Percentiles rank a stretch among this genome's conserved stretches.
These are phyloP conservation scores for Salisapilia sapeloensis DNA, from an alignment of 352 stramenopile genomes.

Conservation along the genomic window DNA sequence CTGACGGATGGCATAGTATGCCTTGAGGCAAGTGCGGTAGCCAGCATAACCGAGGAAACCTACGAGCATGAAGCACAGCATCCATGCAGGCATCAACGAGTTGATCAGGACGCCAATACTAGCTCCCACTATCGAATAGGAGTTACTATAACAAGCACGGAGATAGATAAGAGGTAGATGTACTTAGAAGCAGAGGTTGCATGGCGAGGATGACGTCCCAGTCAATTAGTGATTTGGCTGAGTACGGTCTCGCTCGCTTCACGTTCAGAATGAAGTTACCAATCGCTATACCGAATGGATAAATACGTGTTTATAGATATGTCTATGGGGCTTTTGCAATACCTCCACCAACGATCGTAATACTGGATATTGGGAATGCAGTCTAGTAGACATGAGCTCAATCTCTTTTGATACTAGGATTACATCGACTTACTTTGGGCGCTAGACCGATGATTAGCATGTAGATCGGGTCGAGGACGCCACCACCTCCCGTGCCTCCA, in stretches of 20 bases:
- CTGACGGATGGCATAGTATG: constrained; percentile 69
- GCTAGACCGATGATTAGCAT: constrained; percentile 89
- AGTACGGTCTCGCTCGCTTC: constrained; percentile 73
- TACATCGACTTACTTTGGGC: constrained; percentile 51
- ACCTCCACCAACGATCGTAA: constrained; percentile 88
- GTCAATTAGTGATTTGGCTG: constrained; percentile 87
- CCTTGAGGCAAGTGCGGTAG: constrained; percentile 81
- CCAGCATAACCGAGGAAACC: constrained; percentile 78
- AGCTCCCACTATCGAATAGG: constrained; percentile 20
- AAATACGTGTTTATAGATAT: neutral
- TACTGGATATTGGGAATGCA: constrained; percentile 91
- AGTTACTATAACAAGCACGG: neutral
- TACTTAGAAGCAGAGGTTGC: constrained; percentile 82
- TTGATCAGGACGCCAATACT: constrained; percentile 85
- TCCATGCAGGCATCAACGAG: constrained; percentile 75
- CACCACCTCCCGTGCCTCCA: constrained; percentile 83
- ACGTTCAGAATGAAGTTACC: constrained; percentile 89
- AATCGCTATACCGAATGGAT: constrained; percentile 22
- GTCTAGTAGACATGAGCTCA: constrained; percentile 10
- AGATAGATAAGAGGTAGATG: constrained; percentile 1
- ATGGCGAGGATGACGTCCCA: constrained; percentile 96
- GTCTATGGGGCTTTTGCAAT: neutral
- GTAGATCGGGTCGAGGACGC: constrained; percentile 93
- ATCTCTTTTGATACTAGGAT: neutral
- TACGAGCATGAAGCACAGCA: constrained; percentile 83